Evolutionary conservation across 768 basidiomycete genomes (phyloP), one percentile per base, ranked within the genome.

Genomic region (Phaeotremella skinneri): DNA sequence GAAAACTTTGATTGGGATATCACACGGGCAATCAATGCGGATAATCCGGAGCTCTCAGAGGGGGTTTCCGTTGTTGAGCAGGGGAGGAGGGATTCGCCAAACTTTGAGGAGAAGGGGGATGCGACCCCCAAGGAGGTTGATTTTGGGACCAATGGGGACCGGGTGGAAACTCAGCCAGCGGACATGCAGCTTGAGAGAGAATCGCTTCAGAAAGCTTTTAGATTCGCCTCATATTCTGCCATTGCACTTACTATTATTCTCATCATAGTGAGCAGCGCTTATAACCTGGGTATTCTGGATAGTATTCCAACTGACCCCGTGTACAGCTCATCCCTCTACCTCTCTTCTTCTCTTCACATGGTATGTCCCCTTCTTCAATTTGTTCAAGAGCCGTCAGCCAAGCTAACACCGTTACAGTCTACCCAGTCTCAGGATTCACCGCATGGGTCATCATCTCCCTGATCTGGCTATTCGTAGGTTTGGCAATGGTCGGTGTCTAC

Each of bases 361-460:
- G 62, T 66, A 27, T 2, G 58, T 58, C 17, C 13, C 59, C 21
- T 39, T 56, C 0, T 20, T 61, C 56, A 32, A 50, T 14, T 61
- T 59, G 59, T 39, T 51, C 16, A 58, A 57, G n/a, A n/a, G n/a
- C n/a, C n/a, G n/a, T n/a, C n/a, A 16, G 49, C 23, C n/a, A 41
- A 26, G 48, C 56, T 42, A 32, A 50, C 21, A 27, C n/a, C 16
- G 21, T n/a, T n/a, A n/a, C 43, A 58, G 63, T 72, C 50, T 74
- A 67, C 50, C 59, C 62, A 6, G 49, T 66, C 5, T 34, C 39
- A 7, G 73, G 68, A 2, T 70, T 73, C 56, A 67, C 67, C 0
- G 87, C 83, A 0, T 96, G 91, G 91, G 87, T 94, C 6, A 78
- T 83, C 42, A 79, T 93, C 56, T 87, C 88, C 1, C 86, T 96